Evolutionary conservation across 805 yeast species (phyloP).

Genomic region (Schizosaccharomyces osmophilus): DNA sequence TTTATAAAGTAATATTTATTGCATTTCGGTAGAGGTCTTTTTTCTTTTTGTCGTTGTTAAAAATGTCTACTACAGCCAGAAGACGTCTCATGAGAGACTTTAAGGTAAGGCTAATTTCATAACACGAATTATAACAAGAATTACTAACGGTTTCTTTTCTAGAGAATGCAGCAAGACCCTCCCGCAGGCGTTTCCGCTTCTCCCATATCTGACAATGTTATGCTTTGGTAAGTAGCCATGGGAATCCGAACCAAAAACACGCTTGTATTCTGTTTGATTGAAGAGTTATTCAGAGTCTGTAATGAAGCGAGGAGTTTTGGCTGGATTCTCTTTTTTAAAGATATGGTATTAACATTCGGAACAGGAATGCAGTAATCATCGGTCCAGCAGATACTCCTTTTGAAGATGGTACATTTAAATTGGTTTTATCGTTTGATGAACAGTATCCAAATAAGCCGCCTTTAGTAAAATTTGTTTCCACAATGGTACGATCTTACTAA

Average conservation of each 20-base stretch:
- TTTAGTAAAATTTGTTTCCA: conserved; percentile 63
- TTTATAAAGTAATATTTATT: not conserved
- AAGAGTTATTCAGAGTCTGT: not conserved
- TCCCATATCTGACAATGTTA: conserved; percentile 87
- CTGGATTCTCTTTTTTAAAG: not conserved
- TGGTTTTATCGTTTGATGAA: conserved; percentile 73
- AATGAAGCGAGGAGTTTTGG: conserved; percentile 1
- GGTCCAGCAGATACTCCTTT: conserved; percentile 96
- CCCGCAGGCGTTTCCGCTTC: conserved; percentile 96
- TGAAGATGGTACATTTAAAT: conserved; percentile 88
- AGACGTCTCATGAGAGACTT: conserved; percentile 97
- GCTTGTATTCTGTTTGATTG: no score
- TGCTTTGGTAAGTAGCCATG: conserved; percentile 39
- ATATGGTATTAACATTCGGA: not conserved
- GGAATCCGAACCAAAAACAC: not conserved
- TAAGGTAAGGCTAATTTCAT: conserved; percentile 26
- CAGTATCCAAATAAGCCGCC: conserved; percentile 97
- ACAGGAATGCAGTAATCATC: conserved; percentile 73
- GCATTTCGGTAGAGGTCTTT: not conserved
- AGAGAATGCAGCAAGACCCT: conserved; percentile 92
- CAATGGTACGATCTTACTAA: conserved; percentile 25
- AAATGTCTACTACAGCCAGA: conserved; percentile 94
- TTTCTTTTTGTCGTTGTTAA: not conserved
- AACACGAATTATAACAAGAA: not conserved
- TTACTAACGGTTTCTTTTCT: not conserved